Evolutionary conservation across 2,329 filamentous ascomycete species (phyloP).

Genomic region (Aureobasidium sp.): DNA sequence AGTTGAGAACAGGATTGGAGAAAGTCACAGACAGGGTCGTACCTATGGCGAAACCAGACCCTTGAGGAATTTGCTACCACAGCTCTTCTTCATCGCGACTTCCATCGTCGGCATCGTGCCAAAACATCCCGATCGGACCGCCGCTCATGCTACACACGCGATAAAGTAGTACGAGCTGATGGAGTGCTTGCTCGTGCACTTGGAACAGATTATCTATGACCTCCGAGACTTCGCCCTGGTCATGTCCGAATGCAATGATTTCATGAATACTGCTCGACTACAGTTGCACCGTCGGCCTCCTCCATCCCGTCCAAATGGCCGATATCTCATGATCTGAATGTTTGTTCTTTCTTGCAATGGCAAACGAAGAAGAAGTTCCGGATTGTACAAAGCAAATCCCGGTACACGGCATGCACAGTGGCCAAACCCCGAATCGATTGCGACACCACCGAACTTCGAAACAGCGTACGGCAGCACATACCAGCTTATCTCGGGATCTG

Average conservation of each 20-base stretch:
- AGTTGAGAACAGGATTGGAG: neutral
- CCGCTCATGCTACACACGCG: too few relatives aligned
- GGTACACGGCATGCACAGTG: neutral
- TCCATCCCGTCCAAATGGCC: neutral
- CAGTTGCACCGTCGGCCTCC: neutral
- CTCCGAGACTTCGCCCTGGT: too few relatives aligned
- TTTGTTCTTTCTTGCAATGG: neutral
- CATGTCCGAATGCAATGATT: too few relatives aligned
- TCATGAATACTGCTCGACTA: too few relatives aligned
- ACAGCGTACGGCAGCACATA: neutral
- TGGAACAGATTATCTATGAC: too few relatives aligned
- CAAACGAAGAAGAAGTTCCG: neutral
- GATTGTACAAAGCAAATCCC: neutral
- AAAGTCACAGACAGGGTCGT: neutral
- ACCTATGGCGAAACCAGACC: neutral
- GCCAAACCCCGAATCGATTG: neutral
- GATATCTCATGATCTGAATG: neutral
- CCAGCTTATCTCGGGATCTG: slow-evolving; percentile 3
- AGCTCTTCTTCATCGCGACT: neutral
- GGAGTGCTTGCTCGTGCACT: too few relatives aligned
- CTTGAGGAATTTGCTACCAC: too few relatives aligned
- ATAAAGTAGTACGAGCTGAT: too few relatives aligned
- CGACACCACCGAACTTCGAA: neutral
- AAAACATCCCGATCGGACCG: too few relatives aligned
- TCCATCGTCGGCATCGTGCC: neutral